phyloP scores from a whole-genome alignment of 2,329 filamentous ascomycete genomes.

The Penicillium sp. region DNA sequence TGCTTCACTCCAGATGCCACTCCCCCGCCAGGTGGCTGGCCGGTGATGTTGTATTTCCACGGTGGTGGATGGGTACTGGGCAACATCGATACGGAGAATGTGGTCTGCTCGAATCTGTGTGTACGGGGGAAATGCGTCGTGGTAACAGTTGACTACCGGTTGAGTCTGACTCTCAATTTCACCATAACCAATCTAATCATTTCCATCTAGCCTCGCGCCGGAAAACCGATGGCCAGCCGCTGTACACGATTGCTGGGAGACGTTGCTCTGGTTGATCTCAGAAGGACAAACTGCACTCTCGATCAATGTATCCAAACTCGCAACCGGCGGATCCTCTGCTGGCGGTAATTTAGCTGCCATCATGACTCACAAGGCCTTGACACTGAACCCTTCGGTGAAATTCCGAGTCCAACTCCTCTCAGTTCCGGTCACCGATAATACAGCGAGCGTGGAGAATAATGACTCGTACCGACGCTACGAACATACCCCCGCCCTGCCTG shows the following conservation, averaged over 20 bases:
- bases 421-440: slow-evolving; percentile 56
- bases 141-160: slow-evolving; percentile 53
- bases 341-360: slow-evolving; percentile 50
- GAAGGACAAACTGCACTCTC: slow-evolving; percentile 33
- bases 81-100: slow-evolving; percentile 54
- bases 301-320: slow-evolving; percentile 43
- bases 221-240: slow-evolving; percentile 54
- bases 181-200: neutral
- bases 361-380: slow-evolving; percentile 48
- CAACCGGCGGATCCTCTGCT: slow-evolving; percentile 49
- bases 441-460: slow-evolving; percentile 43
- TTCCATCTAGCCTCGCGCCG: slow-evolving; percentile 46
- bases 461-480: slow-evolving; percentile 49
- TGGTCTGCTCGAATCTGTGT: slow-evolving; percentile 52
- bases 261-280: slow-evolving; percentile 46
- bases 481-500: slow-evolving; percentile 49
- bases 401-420: slow-evolving; percentile 50
- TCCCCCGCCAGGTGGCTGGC: slow-evolving; percentile 48
- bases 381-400: slow-evolving; percentile 34
- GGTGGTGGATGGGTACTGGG: slow-evolving; percentile 57
- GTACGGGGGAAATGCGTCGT: slow-evolving; percentile 48
- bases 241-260: slow-evolving; percentile 54
- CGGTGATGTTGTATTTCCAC: slow-evolving; percentile 53
- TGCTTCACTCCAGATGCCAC: slow-evolving; percentile 48
- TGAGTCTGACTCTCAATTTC: slow-evolving; percentile 7